Percentiles rank a stretch among this genome's conserved stretches.
These are phyloP conservation scores for Catunica adiposa DNA, from an alignment of 2,329 filamentous ascomycete species.

Conservation along the genomic window DNA sequence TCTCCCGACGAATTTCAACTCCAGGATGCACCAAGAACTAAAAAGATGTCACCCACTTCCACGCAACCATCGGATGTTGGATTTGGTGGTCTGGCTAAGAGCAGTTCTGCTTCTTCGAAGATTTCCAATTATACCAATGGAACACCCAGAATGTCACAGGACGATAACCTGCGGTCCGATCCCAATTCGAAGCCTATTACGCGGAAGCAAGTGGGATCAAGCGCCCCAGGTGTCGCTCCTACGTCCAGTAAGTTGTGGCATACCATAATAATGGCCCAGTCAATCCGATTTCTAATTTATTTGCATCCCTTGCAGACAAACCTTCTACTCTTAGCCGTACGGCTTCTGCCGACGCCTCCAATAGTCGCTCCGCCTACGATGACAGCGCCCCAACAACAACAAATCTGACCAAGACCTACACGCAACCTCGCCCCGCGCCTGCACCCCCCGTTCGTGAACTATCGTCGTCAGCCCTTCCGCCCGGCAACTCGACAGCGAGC, in stretches of 20 bases:
- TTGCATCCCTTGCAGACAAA: constrained; percentile 24
- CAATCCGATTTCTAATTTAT: background rate
- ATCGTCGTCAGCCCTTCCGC: constrained; percentile 11
- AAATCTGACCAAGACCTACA: constrained; percentile 12
- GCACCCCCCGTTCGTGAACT: constrained; percentile 12
- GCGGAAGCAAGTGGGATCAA: constrained; percentile 45
- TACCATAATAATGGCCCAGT: background rate
- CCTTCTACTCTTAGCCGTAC: constrained; percentile 17
- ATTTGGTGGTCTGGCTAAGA: constrained; percentile 14
- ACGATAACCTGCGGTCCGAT: constrained; percentile 5
- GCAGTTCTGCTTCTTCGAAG: constrained; percentile 11
- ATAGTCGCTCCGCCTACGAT: constrained; percentile 1
- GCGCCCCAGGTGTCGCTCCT: constrained; percentile 20
- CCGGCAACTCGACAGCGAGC: constrained; percentile 5
- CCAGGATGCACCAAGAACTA: constrained; percentile 61
- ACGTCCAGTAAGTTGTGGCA: constrained; percentile 25
- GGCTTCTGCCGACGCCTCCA: constrained; percentile 6
- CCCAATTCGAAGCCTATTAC: constrained; percentile 31
- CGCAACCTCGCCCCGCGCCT: constrained; percentile 12
- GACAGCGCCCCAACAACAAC: background rate
- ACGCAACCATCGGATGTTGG: constrained; percentile 4
- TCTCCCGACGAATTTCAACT: constrained; percentile 51
- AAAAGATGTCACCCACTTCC: constrained; percentile 26
- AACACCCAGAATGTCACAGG: constrained; percentile 7
- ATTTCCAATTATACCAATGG: constrained; percentile 6